These are phyloP conservation scores for Areca catechu DNA, from an alignment of 176 grass and related monocot species.

Conservation along the genomic window DNA sequence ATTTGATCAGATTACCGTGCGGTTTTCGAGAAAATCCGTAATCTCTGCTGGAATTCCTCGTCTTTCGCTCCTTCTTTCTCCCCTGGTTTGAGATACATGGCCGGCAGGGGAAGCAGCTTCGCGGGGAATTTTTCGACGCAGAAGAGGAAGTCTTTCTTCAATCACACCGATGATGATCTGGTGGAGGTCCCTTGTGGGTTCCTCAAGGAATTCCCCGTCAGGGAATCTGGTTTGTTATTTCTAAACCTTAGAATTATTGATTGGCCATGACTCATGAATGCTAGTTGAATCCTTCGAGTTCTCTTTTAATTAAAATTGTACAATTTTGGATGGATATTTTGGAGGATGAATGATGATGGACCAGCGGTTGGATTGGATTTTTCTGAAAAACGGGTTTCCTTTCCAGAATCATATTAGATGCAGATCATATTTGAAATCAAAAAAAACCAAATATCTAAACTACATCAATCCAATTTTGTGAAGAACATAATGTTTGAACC, in stretches of 20 bases:
- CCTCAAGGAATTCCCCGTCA: constrained; percentile 47
- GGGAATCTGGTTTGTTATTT: constrained; percentile 33
- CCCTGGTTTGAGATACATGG: constrained; percentile 38
- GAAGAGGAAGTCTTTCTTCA: constrained; percentile 53
- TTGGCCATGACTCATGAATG: too few species aligned
- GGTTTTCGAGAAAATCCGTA: constrained; percentile 49
- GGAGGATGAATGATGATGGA: too few species aligned
- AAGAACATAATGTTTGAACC: too few species aligned
- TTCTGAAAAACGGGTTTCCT: too few species aligned
- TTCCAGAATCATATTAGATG: too few species aligned
- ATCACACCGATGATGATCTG: constrained; percentile 13
- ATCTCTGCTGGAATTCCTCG: constrained; percentile 34
- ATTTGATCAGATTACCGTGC: constrained; percentile 38
- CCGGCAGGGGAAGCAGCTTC: constrained; percentile 31
- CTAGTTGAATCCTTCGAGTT: too few species aligned
- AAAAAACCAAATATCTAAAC: too few species aligned
- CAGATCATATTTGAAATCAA: too few species aligned
- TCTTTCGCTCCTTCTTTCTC: background rate
- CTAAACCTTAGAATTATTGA: background rate
- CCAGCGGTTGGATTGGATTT: too few species aligned
- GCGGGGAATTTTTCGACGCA: constrained; percentile 51
- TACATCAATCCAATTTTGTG: too few species aligned
- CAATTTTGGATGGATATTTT: too few species aligned
- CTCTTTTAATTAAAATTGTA: too few species aligned
- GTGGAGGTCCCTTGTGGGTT: constrained; percentile 71